Evolutionary conservation across 805 yeast genomes (phyloP).

Genomic region (Ogataea zsoltii): DNA sequence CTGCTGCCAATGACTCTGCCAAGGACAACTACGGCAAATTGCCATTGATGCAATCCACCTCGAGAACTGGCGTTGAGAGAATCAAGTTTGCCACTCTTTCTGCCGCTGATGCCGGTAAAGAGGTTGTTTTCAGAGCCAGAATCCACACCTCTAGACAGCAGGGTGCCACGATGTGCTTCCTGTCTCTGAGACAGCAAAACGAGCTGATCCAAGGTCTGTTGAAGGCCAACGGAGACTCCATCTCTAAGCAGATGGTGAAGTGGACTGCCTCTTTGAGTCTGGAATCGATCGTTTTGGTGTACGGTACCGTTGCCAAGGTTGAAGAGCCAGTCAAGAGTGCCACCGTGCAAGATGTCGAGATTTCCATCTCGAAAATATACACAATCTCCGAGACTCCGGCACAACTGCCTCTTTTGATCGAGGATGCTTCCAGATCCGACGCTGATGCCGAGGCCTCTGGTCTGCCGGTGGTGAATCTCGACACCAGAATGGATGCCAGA

Average conservation of each 20-base stretch:
- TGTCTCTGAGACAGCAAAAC: constrained; percentile 89
- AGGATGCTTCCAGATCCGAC: constrained; percentile 95
- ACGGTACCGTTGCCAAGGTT: constrained; percentile 80
- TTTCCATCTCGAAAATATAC: constrained; percentile 70
- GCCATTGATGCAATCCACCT: constrained; percentile 77
- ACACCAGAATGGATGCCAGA: constrained; percentile 92
- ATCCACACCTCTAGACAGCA: constrained; percentile 92
- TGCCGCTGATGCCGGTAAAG: constrained; percentile 68
- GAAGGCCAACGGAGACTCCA: constrained; percentile 65
- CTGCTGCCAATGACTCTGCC: constrained; percentile 81
- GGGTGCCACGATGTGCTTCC: constrained; percentile 90
- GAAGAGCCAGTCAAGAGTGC: constrained; percentile 88
- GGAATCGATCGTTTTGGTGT: constrained; percentile 90
- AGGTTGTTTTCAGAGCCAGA: constrained; percentile 88
- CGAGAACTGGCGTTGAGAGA: constrained; percentile 68
- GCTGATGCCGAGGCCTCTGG: constrained; percentile 91
- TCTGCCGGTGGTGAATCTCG: constrained; percentile 91
- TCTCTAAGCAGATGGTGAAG: constrained; percentile 95
- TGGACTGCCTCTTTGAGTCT: constrained; percentile 86
- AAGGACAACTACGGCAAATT: constrained; percentile 85
- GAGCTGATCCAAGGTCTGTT: constrained; percentile 81
- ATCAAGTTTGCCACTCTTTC: constrained; percentile 55
- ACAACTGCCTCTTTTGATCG: constrained; percentile 90
- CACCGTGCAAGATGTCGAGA: constrained; percentile 87
- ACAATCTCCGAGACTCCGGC: constrained; percentile 87